Evolutionary conservation across 2,329 filamentous ascomycete genomes (phyloP), one percentile per base, ranked within the genome.

Genomic region (Xylariaceae sp.): DNA sequence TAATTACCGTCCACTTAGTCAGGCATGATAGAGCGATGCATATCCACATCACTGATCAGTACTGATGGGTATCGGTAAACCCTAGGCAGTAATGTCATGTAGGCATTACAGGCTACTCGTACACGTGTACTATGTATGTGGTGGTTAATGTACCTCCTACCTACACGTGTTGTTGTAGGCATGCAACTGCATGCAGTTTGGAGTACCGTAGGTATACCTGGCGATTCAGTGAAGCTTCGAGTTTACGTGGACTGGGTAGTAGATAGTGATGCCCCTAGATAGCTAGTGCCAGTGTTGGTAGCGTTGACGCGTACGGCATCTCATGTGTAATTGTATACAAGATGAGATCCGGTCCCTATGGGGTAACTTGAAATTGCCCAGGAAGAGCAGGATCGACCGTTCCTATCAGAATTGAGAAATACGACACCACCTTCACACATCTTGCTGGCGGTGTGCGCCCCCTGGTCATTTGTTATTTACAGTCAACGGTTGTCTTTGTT

Each of bases 401-500:
- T 49, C 49, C 49, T 57, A 57, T 52, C 48, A 52, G 39, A 30
- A 41, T 29, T 31, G n/a, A 40, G n/a, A 35, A 27, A 30, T 3
- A 7, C n/a, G 26, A 47, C 44, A 39, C 19, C 30, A 6, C 19
- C 39, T 42, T 54, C 50, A 6, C 54, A 53, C 48, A 54, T 51
- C 34, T 51, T 35, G 50, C 51, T 57, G 51, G 57, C 57, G 57
- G 57, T 59, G 57, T 59, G 54, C 8, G 3, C 56, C 51, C 53
- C 50, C 54, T 19, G 19, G 19, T 19, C 19, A 19, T 19, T 19
- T 19, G 19, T 19, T 19, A 19, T 19, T 19, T 19, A 19, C 19
- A 19, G 19, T 19, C 19, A 19, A 19, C 19, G 19, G 19, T 19
- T 19, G 19, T 19, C 19, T 19, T 19, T 19, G 19, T 19, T 19